Base-by-base conservation (phyloP, 2,329 filamentous ascomycete species). In the Akanthomyces lecanii region DNA sequence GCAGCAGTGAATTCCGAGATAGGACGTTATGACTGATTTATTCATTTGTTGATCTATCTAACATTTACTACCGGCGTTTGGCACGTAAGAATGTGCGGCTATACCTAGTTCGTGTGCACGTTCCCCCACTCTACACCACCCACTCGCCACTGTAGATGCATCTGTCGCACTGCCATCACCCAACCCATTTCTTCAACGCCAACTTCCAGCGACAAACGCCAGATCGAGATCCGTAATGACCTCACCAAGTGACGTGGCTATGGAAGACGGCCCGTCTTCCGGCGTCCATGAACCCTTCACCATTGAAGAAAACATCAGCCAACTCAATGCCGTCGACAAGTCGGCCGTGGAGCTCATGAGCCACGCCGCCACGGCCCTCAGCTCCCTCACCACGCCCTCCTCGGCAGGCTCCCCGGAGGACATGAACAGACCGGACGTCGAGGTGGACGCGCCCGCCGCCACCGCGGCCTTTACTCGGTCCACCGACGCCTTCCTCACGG, bases 241-340 rank as follows among this genome's bases (percentile, higher is more conserved):
- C 18, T 71, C 73, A 21, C 69, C 71, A 12, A 65, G 69, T 14
- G 74, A 77, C 33, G 62, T 72, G 16, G 63, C 65, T 36, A 76
- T 76, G 74, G 66, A 48, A 4, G 69, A 72, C 16, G 67, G 65
- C 30, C 61, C 61, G 6, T 50, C 67, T 3, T 38, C 71, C 33
- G 67, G 71, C 48, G 62, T 71, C 36, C 78, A 81, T 50, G 71
- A 80, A 40, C 81, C 82, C n/a, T 89, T 93, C 67, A 89, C 86
- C 11, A 83, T 89, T 40, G 84, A 89, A 47, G 89, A 96, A 73
- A 90, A 90, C 67, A 92, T 96, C 67, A 81, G 88, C 63, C 91
- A 96, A 70, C 84, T 96, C 62, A 89, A 88, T 68, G 85, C 88
- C 48, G 90, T 96, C 69, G 92, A 96, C 76, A 84, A 85, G 71